phyloP scores from a whole-genome alignment of 352 stramenopile genomes.

The Plasmopara halstedii region DNA sequence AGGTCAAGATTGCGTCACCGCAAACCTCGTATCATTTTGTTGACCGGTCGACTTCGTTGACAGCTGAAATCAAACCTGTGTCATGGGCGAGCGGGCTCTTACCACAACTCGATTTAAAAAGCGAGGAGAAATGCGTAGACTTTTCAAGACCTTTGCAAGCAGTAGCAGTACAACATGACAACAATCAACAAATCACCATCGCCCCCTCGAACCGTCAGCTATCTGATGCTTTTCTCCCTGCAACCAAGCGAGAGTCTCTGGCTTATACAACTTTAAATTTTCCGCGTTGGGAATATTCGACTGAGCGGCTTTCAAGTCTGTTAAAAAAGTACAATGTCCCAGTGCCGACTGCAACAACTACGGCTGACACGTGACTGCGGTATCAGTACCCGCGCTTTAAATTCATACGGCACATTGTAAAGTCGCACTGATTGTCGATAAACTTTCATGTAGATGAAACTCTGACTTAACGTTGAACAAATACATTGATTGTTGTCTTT shows the following conservation, averaged over 20 bases:
- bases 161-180: constrained; percentile 18
- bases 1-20: background rate
- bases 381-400: constrained; percentile 8
- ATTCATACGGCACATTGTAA: background rate
- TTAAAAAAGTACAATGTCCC: constrained; percentile 67
- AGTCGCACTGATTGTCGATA: too few relatives aligned
- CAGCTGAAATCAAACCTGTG: constrained; percentile 53
- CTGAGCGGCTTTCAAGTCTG: constrained; percentile 44
- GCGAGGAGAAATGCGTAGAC: constrained; percentile 1
- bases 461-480: too few relatives aligned
- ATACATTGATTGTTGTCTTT: too few relatives aligned
- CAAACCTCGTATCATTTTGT: background rate
- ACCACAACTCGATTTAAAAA: constrained; percentile 10
- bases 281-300: constrained; percentile 42
- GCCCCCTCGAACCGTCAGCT: constrained; percentile 21
- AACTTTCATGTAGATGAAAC: too few relatives aligned
- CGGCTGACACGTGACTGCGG: constrained; percentile 13
- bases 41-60: constrained; percentile 24
- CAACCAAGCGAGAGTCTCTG: constrained; percentile 2
- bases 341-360: constrained; percentile 15
- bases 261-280: background rate
- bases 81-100: constrained; percentile 48
- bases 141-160: constrained; percentile 9
- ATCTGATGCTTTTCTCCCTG: constrained; percentile 13
- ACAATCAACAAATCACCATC: constrained; percentile 7